Evolutionary conservation across 805 yeast species (phyloP).

Genomic region (Komagataella phaffii): DNA sequence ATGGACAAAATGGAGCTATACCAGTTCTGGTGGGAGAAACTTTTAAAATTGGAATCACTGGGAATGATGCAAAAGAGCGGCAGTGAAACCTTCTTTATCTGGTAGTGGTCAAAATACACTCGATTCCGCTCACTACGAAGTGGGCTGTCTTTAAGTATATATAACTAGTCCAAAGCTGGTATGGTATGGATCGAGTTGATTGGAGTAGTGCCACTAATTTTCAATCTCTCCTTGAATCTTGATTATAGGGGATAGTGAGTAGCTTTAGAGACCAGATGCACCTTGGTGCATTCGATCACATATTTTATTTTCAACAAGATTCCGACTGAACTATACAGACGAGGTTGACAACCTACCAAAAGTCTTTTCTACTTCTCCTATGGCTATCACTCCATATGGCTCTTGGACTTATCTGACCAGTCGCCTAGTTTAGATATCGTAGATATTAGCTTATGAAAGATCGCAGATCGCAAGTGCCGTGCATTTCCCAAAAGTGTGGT

Average conservation of each 20-base stretch:
- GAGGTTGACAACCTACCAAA: neutral
- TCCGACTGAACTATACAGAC: neutral
- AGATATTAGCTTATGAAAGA: neutral
- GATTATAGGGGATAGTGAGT: neutral
- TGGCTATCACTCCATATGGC: neutral
- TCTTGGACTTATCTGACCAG: neutral
- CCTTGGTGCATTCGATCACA: neutral
- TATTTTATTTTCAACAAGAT: neutral
- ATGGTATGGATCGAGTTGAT: neutral
- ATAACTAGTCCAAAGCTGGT: neutral
- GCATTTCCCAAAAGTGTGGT: neutral
- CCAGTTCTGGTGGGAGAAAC: neutral
- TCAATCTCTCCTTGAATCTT: neutral
- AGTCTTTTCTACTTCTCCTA: neutral
- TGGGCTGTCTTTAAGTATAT: neutral
- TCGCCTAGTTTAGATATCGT: too few relatives aligned
- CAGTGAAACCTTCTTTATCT: neutral
- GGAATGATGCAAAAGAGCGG: neutral
- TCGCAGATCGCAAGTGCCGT: neutral
- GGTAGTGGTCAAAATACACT: neutral
- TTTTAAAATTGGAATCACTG: neutral
- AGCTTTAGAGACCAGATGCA: neutral
- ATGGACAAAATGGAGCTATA: neutral
- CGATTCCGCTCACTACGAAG: neutral
- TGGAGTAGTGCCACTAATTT: neutral